A percentile compares a stretch with the other conserved stretches of the same genome.
phyloP scores from a whole-genome alignment of 2,329 filamentous ascomycete species.

The Madurella fahalii region DNA sequence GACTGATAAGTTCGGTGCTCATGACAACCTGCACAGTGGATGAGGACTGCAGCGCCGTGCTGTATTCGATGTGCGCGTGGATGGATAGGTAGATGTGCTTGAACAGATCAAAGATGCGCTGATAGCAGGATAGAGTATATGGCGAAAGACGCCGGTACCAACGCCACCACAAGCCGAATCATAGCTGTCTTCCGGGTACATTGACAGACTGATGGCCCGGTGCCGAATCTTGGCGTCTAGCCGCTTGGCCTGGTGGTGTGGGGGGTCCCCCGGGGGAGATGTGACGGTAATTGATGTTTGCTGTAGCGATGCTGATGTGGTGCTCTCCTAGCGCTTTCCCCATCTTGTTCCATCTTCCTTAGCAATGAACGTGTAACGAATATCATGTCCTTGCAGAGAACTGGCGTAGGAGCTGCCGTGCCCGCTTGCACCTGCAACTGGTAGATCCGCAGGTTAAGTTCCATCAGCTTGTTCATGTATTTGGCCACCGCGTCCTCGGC shows the following conservation, averaged over 20 bases:
- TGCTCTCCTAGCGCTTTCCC: not conserved
- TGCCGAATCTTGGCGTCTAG: not conserved
- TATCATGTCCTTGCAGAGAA: conserved; percentile 1
- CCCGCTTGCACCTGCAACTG: not conserved
- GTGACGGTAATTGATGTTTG: not conserved
- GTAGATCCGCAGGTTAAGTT: conserved; percentile 2
- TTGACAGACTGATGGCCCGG: not conserved
- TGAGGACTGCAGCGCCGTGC: not conserved
- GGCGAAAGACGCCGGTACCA: not conserved
- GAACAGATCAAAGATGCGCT: conserved; percentile 5
- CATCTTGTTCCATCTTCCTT: not conserved
- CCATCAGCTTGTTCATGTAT: not conserved
- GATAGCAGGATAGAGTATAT: not conserved
- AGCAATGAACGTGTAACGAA: not conserved
- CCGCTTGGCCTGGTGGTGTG: not conserved
- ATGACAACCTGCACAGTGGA: conserved; percentile 4
- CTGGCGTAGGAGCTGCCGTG: not conserved
- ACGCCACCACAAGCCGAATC: not conserved
- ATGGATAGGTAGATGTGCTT: conserved; percentile 3
- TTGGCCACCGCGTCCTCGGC: not conserved
- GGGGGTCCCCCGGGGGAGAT: not conserved
- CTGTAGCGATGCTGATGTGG: not conserved
- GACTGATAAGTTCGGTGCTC: conserved; percentile 7
- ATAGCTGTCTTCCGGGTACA: not conserved
- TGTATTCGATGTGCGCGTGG: not conserved